Conservation (phyloP, 2,329 filamentous ascomycete species). For the Alternaria panax region DNA sequence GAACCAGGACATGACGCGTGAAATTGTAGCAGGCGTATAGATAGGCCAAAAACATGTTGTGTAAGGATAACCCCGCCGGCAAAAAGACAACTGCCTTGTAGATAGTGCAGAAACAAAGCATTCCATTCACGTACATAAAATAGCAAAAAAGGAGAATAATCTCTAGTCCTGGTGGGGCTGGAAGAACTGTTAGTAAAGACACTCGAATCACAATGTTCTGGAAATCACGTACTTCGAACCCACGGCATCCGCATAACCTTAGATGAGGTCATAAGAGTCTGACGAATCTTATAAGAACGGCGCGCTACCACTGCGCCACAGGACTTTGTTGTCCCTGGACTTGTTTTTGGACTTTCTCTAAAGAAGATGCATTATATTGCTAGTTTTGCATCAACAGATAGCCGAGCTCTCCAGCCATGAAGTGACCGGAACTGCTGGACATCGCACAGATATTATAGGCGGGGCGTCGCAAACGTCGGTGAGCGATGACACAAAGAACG, state of each 20-base stretch:
- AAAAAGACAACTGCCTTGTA: neutral
- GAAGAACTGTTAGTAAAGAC: slow-evolving; percentile 7
- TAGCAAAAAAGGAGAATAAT: slow-evolving; percentile 10
- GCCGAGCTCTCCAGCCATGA: neutral
- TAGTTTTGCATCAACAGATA: fast-evolving
- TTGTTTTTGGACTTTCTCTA: slow-evolving; percentile 20
- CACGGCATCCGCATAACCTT: slow-evolving; percentile 56
- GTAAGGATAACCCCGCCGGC: neutral
- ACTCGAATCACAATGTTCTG: slow-evolving; percentile 2
- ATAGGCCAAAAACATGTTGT: neutral
- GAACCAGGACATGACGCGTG: neutral
- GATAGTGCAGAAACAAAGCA: neutral
- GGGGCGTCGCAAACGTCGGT: slow-evolving; percentile 16
- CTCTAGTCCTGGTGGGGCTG: slow-evolving; percentile 21
- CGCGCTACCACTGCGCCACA: slow-evolving; percentile 60
- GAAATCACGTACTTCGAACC: slow-evolving; percentile 42
- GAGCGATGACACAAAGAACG: slow-evolving; percentile 16
- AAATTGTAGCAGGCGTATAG: neutral
- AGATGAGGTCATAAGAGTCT: slow-evolving; percentile 46
- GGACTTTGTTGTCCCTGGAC: slow-evolving; percentile 36
- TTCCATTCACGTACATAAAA: neutral
- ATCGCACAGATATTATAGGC: slow-evolving; percentile 1
- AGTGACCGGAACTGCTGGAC: neutral
- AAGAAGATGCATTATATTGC: slow-evolving; percentile 5
- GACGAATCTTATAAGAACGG: slow-evolving; percentile 56